These are phyloP conservation scores for Chrysophaeum taylorii DNA, from an alignment of 352 stramenopile species.

Conservation along the genomic window DNA sequence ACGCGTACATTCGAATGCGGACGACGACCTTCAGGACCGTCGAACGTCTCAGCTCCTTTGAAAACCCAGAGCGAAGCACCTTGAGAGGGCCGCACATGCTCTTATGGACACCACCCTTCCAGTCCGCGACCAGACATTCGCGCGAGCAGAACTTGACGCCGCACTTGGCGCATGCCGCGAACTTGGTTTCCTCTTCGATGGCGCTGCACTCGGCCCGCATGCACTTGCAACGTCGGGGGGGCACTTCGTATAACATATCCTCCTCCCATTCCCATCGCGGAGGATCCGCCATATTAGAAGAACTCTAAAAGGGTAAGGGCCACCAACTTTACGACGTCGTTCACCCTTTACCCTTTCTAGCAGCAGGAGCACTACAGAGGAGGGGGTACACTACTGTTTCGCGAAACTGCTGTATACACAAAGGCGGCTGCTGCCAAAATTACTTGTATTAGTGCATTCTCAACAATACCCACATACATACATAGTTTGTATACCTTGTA, in stretches of 20 bases:
- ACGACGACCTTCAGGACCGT: background rate
- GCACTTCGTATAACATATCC: background rate
- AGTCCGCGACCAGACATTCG: slow-evolving; percentile 19
- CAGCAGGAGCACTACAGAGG: too few species aligned
- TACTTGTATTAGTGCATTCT: too few species aligned
- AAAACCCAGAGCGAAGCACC: background rate
- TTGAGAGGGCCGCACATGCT: slow-evolving; percentile 4
- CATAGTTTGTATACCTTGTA: too few species aligned
- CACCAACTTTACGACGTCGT: too few species aligned
- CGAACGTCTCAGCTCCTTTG: background rate
- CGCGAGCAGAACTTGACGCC: slow-evolving; percentile 8
- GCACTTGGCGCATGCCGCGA: slow-evolving; percentile 16
- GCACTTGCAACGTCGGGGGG: background rate
- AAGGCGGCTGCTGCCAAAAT: too few species aligned
- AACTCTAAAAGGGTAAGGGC: too few species aligned
- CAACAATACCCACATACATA: too few species aligned
- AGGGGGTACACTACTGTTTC: too few species aligned
- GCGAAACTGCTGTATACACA: too few species aligned
- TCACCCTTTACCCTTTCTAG: too few species aligned
- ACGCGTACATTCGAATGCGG: background rate
- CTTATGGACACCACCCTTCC: slow-evolving; percentile 15
- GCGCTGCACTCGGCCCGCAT: background rate
- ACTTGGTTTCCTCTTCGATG: background rate
- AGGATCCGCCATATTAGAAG: background rate
- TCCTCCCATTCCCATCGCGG: slow-evolving; percentile 1